Conservation (phyloP, 305 asterid species). For the Fraxinus angustifolia region DNA sequence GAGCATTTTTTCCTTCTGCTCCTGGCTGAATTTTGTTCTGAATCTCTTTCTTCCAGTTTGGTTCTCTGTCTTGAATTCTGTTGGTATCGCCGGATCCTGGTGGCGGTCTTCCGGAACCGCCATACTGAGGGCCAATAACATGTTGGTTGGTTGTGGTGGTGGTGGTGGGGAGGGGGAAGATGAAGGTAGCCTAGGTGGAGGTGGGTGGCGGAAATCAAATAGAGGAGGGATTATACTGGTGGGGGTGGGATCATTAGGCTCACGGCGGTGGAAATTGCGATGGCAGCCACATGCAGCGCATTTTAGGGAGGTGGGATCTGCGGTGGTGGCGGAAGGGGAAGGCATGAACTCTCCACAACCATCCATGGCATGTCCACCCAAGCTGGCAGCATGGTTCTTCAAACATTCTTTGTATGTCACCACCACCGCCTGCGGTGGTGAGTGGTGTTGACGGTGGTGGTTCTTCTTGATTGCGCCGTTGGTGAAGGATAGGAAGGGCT, state of each 20-base stretch:
- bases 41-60: slow-evolving; percentile 44
- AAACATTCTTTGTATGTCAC: slow-evolving; percentile 22
- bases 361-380: slow-evolving; percentile 29
- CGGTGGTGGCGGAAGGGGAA: slow-evolving; percentile 25
- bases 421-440: neutral
- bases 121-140: slow-evolving; percentile 25
- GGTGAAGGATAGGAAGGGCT: slow-evolving; percentile 25
- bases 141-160: slow-evolving; percentile 22
- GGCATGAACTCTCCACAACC: slow-evolving; percentile 46
- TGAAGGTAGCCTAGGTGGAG: neutral
- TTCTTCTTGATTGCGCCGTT: slow-evolving; percentile 14
- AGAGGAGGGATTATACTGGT: slow-evolving; percentile 35
- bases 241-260: slow-evolving; percentile 32
- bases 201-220: slow-evolving; percentile 51
- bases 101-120: slow-evolving; percentile 17
- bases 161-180: slow-evolving; percentile 14
- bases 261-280: slow-evolving; percentile 76
- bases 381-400: neutral
- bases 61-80: slow-evolving; percentile 22
- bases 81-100: slow-evolving; percentile 40
- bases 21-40: slow-evolving; percentile 52
- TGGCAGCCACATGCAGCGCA: slow-evolving; percentile 84
- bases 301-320: slow-evolving; percentile 40
- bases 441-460: slow-evolving; percentile 14
- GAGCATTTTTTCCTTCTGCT: slow-evolving; percentile 65